Evolutionary conservation across 1,139 yeast species (phyloP), one percentile per base, ranked within the genome.

Genomic region (Geotrichum carabidarum): DNA sequence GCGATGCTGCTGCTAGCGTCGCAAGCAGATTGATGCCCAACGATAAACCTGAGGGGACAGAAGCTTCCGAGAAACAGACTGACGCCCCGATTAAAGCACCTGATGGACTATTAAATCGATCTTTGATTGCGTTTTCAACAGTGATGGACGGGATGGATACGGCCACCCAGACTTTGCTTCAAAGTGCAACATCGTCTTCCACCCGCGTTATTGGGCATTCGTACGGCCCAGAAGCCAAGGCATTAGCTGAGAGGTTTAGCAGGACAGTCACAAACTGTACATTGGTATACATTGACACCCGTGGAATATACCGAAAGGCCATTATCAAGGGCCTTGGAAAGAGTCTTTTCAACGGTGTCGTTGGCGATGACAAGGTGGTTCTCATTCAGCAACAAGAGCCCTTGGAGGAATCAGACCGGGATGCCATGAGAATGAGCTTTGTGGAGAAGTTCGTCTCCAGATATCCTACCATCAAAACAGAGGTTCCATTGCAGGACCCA

Each of bases 71-170:
- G 14, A 12, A 30, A 22, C 2, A 7, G 4, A 36, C 30, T 9
- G 48, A 38, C 2, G 14, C 30, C 22, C 31, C 8, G 15, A 14
- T 7, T 12, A 12, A 22, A n/a, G 48, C 48, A 14, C 48, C 48
- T 8, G 15, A 45, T 12, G 42, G 49, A n/a, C 12, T 45, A 7
- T 15, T 45, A 8, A 45, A 45, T 15, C 50, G 58, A 8, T 52
- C 58, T 9, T 41, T 56, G 17, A 46, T 56, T 37, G 58, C 58
- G 11, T 56, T 56, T 44, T 38, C 56, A 11, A 52, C 58, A 5
- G 50, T 56, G 4, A 38, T 56, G 56, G 58, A 56, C 30, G 58
- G 56, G 5, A 42, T 53, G 11, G 58, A 56, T 27, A 22, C 38
- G 14, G 55, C 58, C 8, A 44, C 58, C 7, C 51, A 46, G 22